Base-by-base conservation (phyloP, 129 eudicot species). In the Oenanthe sinensis region DNA sequence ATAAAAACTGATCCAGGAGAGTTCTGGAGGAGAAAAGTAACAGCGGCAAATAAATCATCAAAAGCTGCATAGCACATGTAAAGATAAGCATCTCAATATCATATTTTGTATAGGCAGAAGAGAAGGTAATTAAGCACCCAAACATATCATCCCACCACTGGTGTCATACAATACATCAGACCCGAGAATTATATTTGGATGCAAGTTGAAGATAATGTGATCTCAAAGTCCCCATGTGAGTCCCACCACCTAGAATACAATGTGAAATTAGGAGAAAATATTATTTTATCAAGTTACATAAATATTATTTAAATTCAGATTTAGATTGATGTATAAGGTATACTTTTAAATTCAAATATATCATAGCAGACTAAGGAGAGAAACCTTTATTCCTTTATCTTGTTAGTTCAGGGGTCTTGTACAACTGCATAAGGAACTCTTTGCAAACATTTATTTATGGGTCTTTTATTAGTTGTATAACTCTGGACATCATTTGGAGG, bases 181-280 rank as follows among this genome's bases (percentile, higher is more conserved):
- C 76, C 97, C 98, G 75, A 95, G 96, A 72, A 95, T 90, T 52
- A 95, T 83, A 69, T 89, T 77, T 43, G 98, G 97, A 76, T 72
- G 87, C 71, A 90, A 82, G 79, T 74, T 60, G 87, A 90, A 92
- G 47, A 88, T 78, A 24, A 85, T 87, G 54, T 82, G 90, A 83
- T 92, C 97, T 96, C 97, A 95, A 42, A 90, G 87, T 45, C 98
- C 98, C 98, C 98, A 92, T 3, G 92, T 88, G 83, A 95, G 90
- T 78, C 98, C 97, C 82, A 84, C 63, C 79, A 91, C 92, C 98
- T 95, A 84, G 67, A 85, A 67, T 20, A 19, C 43, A 70, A 39
- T 60, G 30, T n/a, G 68, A 67, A 30, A 30, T 67, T 67, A 33
- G 72, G 16, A 22, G 40, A 65, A n/a, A n/a, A n/a, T n/a, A n/a